Evolutionary conservation across 1,139 yeast genomes (phyloP), one percentile per base, ranked within the genome.

Genomic region (Scheffersomyces cryptocercus): DNA sequence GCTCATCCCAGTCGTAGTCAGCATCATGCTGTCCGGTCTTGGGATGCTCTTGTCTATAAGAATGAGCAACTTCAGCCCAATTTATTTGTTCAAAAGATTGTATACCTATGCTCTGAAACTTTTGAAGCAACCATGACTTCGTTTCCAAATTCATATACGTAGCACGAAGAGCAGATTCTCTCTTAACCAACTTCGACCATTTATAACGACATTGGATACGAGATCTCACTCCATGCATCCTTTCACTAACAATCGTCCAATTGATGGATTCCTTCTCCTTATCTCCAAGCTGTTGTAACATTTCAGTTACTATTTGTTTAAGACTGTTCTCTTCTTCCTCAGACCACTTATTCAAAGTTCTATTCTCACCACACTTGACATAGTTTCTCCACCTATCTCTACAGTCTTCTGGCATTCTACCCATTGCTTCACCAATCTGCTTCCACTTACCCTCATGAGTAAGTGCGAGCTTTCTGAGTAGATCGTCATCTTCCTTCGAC

Each of bases 351-450:
- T 88, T 85, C 40, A 79, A 77, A 12, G 82, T 79, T 50, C 97
- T 73, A 45, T 79, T 80, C 12, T 72, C 73, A 28, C 97, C 97
- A 68, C 97, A 90, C 62, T 90, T 90, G 48, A 90, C 86, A 59
- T 91, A 91, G 63, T 91, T 91, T 64, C 98, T 77, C 96, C 96
- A 91, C 51, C 98, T 75, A 61, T 91, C 98, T 52, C 98, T 77
- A 62, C 97, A 90, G 67, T 91, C 98, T 58, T 91, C 98, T 0
- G 98, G 97, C 98, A 91, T 91, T 56, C 98, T 77, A 10, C 88
- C 88, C 81, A 90, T 72, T 7, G 74, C 67, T 43, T 77, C 77
- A 3, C 97, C 97, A 49, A 90, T 86, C 36, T 75, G 75, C 53
- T 88, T 87, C 97, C 97, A 90, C 57, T 85, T 88, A 11, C 93